Percentiles rank a stretch among this genome's conserved stretches.
Conservation (phyloP, 78 protist species). For the Dictyostelium firmibasis region DNA sequence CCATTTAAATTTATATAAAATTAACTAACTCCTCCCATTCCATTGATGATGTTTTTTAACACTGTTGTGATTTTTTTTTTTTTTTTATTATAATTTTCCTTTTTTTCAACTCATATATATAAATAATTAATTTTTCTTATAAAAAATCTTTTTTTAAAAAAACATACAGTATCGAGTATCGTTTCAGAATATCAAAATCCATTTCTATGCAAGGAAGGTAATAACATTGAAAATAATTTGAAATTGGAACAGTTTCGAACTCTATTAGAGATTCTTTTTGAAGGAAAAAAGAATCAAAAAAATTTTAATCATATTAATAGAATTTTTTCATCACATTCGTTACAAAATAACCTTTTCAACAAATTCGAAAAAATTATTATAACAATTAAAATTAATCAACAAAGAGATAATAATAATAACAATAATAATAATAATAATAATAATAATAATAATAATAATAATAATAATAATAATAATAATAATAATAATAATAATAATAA, state of each 20-base stretch:
- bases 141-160: no score
- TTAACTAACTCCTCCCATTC: background rate
- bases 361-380: background rate
- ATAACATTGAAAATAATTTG: background rate
- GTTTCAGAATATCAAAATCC: background rate
- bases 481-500: no score
- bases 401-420: background rate
- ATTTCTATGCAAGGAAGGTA: background rate
- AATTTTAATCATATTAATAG: background rate
- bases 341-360: background rate
- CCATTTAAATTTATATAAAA: background rate
- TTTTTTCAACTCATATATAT: background rate
- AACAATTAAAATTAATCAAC: background rate
- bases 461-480: background rate
- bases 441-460: background rate
- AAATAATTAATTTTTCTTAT: background rate
- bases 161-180: background rate
- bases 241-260: background rate
- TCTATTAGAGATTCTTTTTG: background rate
- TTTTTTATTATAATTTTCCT: background rate
- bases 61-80: background rate
- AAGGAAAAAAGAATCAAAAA: background rate
- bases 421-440: background rate
- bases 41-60: background rate
- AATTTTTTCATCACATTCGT: background rate